Conservation (phyloP, 2,329 filamentous ascomycete species). For the Cytospora leucostoma region DNA sequence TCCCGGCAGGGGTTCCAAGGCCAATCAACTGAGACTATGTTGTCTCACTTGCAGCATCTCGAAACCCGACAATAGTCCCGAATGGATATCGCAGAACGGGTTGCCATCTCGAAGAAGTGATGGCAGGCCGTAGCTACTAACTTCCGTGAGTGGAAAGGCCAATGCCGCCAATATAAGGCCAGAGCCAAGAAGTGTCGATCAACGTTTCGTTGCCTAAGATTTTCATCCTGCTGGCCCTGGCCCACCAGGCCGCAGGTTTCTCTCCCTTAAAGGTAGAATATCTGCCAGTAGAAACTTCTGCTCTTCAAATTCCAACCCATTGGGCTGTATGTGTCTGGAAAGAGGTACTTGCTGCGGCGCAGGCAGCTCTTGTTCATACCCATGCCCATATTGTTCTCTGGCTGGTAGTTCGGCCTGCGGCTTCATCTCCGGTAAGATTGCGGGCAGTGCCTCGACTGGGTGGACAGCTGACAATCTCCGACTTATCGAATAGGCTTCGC, state of each 20-base stretch:
- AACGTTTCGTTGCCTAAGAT: not conserved
- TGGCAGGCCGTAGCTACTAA: not conserved
- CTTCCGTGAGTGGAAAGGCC: not conserved
- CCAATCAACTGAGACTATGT: not conserved
- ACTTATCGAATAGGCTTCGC: not conserved
- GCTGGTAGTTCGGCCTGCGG: conserved; percentile 26
- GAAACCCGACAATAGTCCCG: not conserved
- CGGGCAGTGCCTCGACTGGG: conserved; percentile 21
- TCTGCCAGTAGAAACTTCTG: conserved; percentile 26
- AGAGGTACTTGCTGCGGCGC: conserved; percentile 25
- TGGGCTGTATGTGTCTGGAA: conserved; percentile 18
- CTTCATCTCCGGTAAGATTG: conserved; percentile 23
- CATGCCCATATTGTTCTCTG: conserved; percentile 20
- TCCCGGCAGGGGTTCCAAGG: not conserved
- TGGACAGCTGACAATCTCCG: not conserved
- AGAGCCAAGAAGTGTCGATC: too few relatives aligned
- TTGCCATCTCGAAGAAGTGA: not conserved
- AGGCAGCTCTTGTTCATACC: conserved; percentile 25
- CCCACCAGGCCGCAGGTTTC: conserved; percentile 10
- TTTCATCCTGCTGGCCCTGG: conserved; percentile 22
- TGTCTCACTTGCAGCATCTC: not conserved
- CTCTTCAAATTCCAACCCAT: conserved; percentile 25
- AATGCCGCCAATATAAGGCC: not conserved
- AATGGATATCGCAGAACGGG: not conserved
- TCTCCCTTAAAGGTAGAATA: conserved; percentile 20